Base-by-base conservation (phyloP, 192 early-diverging fungal species). In the Rhizoclosmatium globosum region DNA sequence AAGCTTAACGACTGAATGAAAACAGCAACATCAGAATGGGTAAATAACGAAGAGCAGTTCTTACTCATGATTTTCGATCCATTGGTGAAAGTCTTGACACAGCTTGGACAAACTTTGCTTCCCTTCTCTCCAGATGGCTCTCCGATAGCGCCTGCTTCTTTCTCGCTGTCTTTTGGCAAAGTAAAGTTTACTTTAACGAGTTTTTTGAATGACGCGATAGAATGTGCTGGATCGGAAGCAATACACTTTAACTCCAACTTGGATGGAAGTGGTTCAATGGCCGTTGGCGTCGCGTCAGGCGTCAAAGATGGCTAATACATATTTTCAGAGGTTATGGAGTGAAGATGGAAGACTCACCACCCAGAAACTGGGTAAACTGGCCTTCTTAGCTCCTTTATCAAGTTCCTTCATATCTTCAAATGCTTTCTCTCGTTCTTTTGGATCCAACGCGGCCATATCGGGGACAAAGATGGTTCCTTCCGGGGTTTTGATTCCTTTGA, bases 61-160 rank as follows among this genome's bases (percentile, higher is more conserved):
- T 82, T 47, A 91, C 90, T 76, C n/a, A 84, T 88, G 50, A 92
- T 82, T 62, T 93, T 93, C 1, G 86, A 83, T 2, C 91, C 86
- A 68, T 94, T 94, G n/a, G 88, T 91, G 7, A 95, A 85, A 2
- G 86, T 85, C 67, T 92, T 94, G 39, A 92, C 81, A 71, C 94
- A 95, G 15, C 89, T 85, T 50, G 93, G 93, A 71, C 94, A 95
- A 39, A 92, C 83, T 46, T 43, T 46, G 0, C 66, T 45, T 39
- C 19, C 66, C 19, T 41, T 45, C 66, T 4, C n/a, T 6, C 48
- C 43, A 7, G 56, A 21, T 3, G 41, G 1, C 7, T 43, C n/a
- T 62, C 61, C 58, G 42, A 48, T 71, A 17, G 50, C 69, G 2
- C 21, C 69, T 21, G 11, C 79, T 82, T 9, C 81, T 82, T 9